Percentiles rank a stretch among this genome's conserved stretches.
These are phyloP conservation scores for Candida ponderosae DNA, from an alignment of 805 yeast species.

Conservation along the genomic window DNA sequence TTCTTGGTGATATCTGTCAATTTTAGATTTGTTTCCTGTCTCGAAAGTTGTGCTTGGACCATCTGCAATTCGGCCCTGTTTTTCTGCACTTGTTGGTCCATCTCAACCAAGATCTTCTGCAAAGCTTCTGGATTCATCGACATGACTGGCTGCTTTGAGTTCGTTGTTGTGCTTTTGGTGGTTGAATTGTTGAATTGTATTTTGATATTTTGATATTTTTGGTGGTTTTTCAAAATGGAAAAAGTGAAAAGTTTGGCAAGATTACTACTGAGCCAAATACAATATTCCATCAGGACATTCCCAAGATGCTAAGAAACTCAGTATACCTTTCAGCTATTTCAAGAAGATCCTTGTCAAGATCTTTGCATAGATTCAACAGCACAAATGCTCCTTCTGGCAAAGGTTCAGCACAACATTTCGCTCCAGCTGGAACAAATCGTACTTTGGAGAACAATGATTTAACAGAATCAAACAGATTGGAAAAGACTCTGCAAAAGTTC, in stretches of 20 bases:
- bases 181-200: no score
- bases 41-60: conserved; percentile 43
- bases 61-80: conserved; percentile 52
- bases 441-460: conserved; percentile 43
- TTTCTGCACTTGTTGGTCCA: conserved; percentile 56
- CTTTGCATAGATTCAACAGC: neutral
- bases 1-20: conserved; percentile 48
- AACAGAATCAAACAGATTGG: conserved; percentile 61
- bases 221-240: no score
- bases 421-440: conserved; percentile 21
- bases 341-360: neutral
- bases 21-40: conserved; percentile 40
- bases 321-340: no score
- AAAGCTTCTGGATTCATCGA: conserved; percentile 38
- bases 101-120: conserved; percentile 51
- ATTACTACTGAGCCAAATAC: neutral
- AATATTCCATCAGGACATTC: neutral
- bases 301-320: no score
- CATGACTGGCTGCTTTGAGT: conserved; percentile 17
- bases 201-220: no score
- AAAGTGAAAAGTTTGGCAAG: neutral
- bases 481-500: conserved; percentile 63
- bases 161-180: neutral
- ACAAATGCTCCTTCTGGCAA: no score
- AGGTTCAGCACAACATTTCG: neutral